These are phyloP conservation scores for Hanseniaspora singularis DNA, from an alignment of 805 yeast species.

Conservation along the genomic window DNA sequence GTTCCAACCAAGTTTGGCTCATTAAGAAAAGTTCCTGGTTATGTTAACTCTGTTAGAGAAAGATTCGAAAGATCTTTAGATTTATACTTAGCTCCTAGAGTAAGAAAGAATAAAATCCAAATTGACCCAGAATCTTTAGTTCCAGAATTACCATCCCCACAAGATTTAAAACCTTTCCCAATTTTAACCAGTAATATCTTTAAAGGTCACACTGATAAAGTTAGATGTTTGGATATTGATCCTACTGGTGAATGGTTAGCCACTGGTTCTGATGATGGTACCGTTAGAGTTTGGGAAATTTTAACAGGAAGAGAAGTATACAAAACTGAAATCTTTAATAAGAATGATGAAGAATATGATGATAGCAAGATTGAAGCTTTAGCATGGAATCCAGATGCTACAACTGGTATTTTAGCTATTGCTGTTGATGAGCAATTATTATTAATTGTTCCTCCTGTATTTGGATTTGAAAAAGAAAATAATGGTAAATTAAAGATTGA, in stretches of 20 bases:
- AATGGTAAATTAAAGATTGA: constrained; percentile 67
- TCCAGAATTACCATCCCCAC: constrained; percentile 93
- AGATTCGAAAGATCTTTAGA: constrained; percentile 89
- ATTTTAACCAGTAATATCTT: constrained; percentile 73
- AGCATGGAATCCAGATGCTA: constrained; percentile 79
- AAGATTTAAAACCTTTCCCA: constrained; percentile 94
- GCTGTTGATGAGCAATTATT: constrained; percentile 71
- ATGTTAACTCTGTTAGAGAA: constrained; percentile 73
- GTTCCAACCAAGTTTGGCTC: constrained; percentile 72
- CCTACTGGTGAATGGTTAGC: constrained; percentile 92
- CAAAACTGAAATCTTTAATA: constrained; percentile 41
- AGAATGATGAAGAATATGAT: constrained; percentile 52
- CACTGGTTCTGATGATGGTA: constrained; percentile 95
- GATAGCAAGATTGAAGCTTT: constrained; percentile 50
- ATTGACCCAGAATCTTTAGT: constrained; percentile 92
- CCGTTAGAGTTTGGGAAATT: constrained; percentile 93
- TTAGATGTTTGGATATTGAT: constrained; percentile 72
- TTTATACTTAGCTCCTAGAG: constrained; percentile 90
- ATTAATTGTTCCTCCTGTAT: constrained; percentile 78
- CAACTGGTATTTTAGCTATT: constrained; percentile 69
- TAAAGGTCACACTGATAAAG: constrained; percentile 71
- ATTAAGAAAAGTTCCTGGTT: constrained; percentile 87
- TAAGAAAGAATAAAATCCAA: constrained; percentile 76
- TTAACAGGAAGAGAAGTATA: constrained; percentile 88
- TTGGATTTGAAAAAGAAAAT: constrained; percentile 79